Evolutionary conservation across 352 stramenopile species (phyloP).

Genomic region (Pythium sukuiense): DNA sequence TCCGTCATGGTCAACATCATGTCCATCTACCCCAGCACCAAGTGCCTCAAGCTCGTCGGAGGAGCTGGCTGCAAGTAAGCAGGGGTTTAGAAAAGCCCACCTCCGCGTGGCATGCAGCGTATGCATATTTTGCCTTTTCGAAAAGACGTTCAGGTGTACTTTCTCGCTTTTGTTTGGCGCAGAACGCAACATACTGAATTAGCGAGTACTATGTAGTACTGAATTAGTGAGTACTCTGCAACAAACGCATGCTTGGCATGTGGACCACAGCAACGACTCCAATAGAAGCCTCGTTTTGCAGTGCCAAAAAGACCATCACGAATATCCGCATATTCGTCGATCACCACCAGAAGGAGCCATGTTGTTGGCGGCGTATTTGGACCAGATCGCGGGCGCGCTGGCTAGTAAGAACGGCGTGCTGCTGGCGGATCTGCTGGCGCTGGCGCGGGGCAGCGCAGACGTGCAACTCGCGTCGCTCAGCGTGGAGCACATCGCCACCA

Average conservation of each 20-base stretch:
- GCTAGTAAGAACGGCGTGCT: slow-evolving; percentile 42
- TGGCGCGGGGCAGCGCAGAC: slow-evolving; percentile 32
- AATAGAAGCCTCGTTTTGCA: not conserved
- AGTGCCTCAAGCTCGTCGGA: not conserved
- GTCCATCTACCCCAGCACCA: not conserved
- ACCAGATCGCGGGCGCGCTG: slow-evolving; percentile 57
- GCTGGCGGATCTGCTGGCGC: slow-evolving; percentile 56
- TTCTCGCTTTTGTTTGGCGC: too few species aligned
- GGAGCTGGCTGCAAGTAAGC: not conserved
- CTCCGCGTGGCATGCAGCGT: too few species aligned
- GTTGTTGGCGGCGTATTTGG: slow-evolving; percentile 62
- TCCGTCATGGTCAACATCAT: slow-evolving; percentile 1
- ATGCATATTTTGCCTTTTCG: too few species aligned
- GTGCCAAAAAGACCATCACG: not conserved
- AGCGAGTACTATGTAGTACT: too few species aligned
- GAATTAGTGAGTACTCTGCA: too few species aligned
- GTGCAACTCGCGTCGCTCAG: slow-evolving; percentile 52
- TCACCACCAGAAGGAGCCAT: slow-evolving; percentile 23
- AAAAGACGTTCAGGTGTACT: too few species aligned
- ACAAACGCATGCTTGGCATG: not conserved
- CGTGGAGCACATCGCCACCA: slow-evolving; percentile 48
- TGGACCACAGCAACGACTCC: not conserved
- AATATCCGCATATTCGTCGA: not conserved
- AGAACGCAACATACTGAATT: too few species aligned
- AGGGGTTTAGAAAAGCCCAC: too few species aligned